Evolutionary conservation across 345 rosid genomes (phyloP).

Genomic region (Eutrema japonicum): DNA sequence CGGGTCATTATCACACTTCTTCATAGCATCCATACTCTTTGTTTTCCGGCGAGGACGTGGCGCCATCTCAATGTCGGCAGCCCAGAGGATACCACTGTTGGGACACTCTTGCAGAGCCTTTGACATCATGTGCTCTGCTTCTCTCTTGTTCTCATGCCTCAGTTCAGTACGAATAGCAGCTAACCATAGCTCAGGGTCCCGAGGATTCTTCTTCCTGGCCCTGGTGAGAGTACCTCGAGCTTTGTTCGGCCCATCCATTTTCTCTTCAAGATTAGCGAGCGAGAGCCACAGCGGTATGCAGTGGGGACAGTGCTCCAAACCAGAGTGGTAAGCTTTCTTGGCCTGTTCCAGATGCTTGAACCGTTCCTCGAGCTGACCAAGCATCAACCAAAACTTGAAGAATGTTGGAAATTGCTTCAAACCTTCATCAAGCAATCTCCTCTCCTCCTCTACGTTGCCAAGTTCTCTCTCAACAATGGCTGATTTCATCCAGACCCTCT

Average conservation of each 20-base stretch:
- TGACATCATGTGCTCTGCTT: slow-evolving; percentile 85
- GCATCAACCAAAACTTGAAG: slow-evolving; percentile 94
- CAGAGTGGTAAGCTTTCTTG: slow-evolving; percentile 66
- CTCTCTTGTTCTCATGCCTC: slow-evolving; percentile 77
- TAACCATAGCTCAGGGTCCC: slow-evolving; percentile 81
- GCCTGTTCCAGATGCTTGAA: slow-evolving; percentile 64
- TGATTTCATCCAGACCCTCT: slow-evolving; percentile 98
- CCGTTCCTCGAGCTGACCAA: slow-evolving; percentile 91
- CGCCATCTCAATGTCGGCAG: slow-evolving; percentile 81
- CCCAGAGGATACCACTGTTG: slow-evolving; percentile 88
- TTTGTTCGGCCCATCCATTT: slow-evolving; percentile 68
- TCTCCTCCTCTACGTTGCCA: slow-evolving; percentile 77
- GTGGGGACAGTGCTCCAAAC: slow-evolving; percentile 68
- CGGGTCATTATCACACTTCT: slow-evolving; percentile 84
- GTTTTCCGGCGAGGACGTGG: slow-evolving; percentile 78
- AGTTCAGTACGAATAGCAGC: slow-evolving; percentile 86
- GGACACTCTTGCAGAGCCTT: slow-evolving; percentile 97
- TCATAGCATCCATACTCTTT: slow-evolving; percentile 74
- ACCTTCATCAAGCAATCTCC: slow-evolving; percentile 81
- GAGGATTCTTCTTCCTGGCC: slow-evolving; percentile 85
- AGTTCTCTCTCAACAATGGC: slow-evolving; percentile 93
- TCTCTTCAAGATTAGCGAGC: slow-evolving; percentile 79
- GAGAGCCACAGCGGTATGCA: slow-evolving; percentile 82
- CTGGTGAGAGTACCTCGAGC: slow-evolving; percentile 83
- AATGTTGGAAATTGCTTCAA: slow-evolving; percentile 78